Evolutionary conservation across 208 protist species (phyloP), one percentile per base, ranked within the genome.

Genomic region (Acanthamoeba lenticulata): DNA sequence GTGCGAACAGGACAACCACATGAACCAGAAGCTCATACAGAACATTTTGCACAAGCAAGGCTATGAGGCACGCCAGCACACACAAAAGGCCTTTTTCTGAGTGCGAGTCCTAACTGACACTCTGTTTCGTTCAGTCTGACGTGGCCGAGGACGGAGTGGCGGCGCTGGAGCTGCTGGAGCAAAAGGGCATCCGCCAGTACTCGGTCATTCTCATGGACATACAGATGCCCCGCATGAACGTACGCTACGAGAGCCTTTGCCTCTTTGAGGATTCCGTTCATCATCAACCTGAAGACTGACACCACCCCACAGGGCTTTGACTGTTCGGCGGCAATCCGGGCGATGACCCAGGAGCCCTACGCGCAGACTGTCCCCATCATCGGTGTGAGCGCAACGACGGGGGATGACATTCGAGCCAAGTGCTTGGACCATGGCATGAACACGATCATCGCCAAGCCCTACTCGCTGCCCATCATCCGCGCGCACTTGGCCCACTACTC

Each of bases 151-250:
- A 77, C 67, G 67, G 67, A n/a, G 11, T 40, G 15, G 67, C 9
- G 67, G 67, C 67, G 9, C 29, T 77, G 9, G 67, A n/a, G 9
- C 11, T 77, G 67, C 9, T 77, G 9, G 27, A 77, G 11, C 15
- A 77, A 24, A n/a, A 77, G 29, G 67, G 67, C 67, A 38, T 38
- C 11, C 29, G 15, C 24, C 21, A 77, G 15, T 77, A 77, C 67
- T 17, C 67, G 9, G 29, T 77, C 67, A 77, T 77, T 34, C 67
- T 77, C 29, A 77, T 77, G 67, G 67, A 77, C 67, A 77, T 77
- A n/a, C 24, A 40, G 29, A 77, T 77, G 67, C 67, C 67, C 67
- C 9, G 15, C 15, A 60, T 60, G 52, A 60, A 60, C 21, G 52
- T 60, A 60, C 52, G 52, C n/a, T 60, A 60, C 21, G 52, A 60